Conservation (phyloP, 208 protist genomes). For the Novymonas esmeraldas region DNA sequence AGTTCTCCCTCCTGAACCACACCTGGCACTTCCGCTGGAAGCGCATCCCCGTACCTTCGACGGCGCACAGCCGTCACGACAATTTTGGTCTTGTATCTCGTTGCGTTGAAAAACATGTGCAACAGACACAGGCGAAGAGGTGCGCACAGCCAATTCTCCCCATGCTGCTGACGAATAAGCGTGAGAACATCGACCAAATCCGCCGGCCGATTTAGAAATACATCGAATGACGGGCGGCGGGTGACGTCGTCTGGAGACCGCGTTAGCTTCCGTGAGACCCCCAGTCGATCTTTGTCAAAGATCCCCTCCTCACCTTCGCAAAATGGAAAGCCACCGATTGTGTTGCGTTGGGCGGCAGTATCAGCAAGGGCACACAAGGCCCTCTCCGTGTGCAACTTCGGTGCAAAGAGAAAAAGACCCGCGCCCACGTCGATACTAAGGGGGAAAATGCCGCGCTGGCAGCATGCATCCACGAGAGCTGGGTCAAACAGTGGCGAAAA, state of each 20-base stretch:
- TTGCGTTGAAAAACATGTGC: constrained; percentile 67
- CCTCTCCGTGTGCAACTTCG: constrained; percentile 71
- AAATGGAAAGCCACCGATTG: constrained; percentile 44
- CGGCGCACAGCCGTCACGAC: constrained; percentile 69
- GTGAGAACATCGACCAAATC: constrained; percentile 65
- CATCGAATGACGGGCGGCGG: constrained; percentile 38
- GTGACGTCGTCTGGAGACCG: constrained; percentile 29
- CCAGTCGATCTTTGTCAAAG: constrained; percentile 31
- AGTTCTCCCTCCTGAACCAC: constrained; percentile 63
- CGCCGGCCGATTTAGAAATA: constrained; percentile 77
- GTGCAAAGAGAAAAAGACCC: constrained; percentile 55
- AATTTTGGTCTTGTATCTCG: constrained; percentile 68
- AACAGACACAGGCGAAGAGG: constrained; percentile 64
- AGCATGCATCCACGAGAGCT: constrained; percentile 67
- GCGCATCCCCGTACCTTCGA: constrained; percentile 33
- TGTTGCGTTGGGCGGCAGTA: constrained; percentile 17
- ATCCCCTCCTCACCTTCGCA: constrained; percentile 32
- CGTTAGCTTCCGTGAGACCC: constrained; percentile 57
- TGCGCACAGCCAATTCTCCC: constrained; percentile 87
- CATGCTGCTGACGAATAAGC: constrained; percentile 68
- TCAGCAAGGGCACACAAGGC: constrained; percentile 41
- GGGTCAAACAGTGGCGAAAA: constrained; percentile 76
- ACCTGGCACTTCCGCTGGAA: background rate
- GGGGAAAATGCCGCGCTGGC: constrained; percentile 78
- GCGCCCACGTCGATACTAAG: constrained; percentile 35